These are phyloP conservation scores for Thyridium curvatum DNA, from an alignment of 2,329 filamentous ascomycete species.

Conservation along the genomic window DNA sequence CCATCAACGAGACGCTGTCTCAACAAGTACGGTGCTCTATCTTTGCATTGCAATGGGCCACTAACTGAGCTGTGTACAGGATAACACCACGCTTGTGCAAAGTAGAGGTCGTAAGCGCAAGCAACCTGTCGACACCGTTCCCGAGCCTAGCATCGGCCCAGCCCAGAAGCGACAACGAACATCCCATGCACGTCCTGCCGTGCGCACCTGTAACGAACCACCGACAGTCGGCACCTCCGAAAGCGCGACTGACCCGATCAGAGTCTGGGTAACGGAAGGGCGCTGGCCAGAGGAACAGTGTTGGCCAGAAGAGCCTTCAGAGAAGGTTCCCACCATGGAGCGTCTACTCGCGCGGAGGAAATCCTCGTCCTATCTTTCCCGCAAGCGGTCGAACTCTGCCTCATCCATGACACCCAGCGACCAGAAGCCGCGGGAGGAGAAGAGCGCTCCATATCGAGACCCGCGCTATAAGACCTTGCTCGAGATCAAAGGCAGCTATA, in stretches of 20 bases:
- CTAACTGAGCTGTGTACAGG: too few species aligned
- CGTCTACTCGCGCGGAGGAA: constrained; percentile 22
- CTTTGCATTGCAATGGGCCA: too few species aligned
- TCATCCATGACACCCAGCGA: background rate
- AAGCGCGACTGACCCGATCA: constrained; percentile 5
- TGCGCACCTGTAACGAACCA: background rate
- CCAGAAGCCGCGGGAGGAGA: background rate
- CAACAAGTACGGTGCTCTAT: too few species aligned
- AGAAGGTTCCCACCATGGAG: constrained; percentile 15
- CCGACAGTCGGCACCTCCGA: background rate
- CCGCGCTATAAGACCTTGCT: too few species aligned
- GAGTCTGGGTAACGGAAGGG: constrained; percentile 12
- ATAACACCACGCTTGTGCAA: too few species aligned
- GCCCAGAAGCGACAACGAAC: constrained; percentile 1
- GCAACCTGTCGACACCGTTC: background rate
- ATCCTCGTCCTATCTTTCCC: constrained; percentile 11
- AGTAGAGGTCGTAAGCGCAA: constrained; percentile 1
- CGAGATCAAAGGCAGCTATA: too few species aligned
- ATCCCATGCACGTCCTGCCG: background rate
- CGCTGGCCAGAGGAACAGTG: constrained; percentile 7
- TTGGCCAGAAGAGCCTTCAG: background rate
- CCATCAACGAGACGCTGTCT: too few species aligned
- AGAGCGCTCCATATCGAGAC: background rate
- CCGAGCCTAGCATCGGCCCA: background rate
- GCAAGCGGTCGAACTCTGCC: constrained; percentile 17